Evolutionary conservation across 1,139 yeast species (phyloP).

Genomic region (Zygotorulaspora mrakii): DNA sequence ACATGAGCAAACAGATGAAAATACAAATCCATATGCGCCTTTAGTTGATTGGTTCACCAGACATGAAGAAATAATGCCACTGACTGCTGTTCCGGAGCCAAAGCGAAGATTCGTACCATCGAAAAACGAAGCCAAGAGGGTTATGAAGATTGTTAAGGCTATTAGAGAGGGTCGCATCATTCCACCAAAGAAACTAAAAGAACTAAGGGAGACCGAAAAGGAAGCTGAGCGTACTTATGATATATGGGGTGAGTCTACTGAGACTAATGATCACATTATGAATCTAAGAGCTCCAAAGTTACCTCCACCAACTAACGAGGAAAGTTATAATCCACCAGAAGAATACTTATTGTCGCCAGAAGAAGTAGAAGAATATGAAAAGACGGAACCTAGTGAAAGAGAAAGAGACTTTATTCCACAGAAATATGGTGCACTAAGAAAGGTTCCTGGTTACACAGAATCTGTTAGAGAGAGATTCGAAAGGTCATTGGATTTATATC

Average conservation of each 20-base stretch:
- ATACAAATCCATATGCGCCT: constrained; percentile 85
- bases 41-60: constrained; percentile 93
- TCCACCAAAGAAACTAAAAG: constrained; percentile 60
- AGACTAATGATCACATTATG: constrained; percentile 74
- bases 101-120: constrained; percentile 96
- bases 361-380: constrained; percentile 71
- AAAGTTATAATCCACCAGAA: constrained; percentile 95
- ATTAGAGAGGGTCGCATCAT: constrained; percentile 93
- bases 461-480: constrained; percentile 87
- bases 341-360: constrained; percentile 82
- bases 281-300: constrained; percentile 90
- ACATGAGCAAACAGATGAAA: constrained; percentile 79
- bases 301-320: constrained; percentile 95
- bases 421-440: constrained; percentile 75
- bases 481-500: constrained; percentile 85
- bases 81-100: constrained; percentile 92
- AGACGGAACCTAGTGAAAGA: constrained; percentile 71
- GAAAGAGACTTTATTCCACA: constrained; percentile 78
- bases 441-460: constrained; percentile 90
- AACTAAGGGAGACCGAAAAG: constrained; percentile 50
- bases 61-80: constrained; percentile 83
- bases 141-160: constrained; percentile 94
- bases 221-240: constrained; percentile 57
- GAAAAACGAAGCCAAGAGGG: constrained; percentile 91
- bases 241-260: constrained; percentile 72